Conservation (phyloP, 2,329 filamentous ascomycete species). For the Leptosphaerulina australis region DNA sequence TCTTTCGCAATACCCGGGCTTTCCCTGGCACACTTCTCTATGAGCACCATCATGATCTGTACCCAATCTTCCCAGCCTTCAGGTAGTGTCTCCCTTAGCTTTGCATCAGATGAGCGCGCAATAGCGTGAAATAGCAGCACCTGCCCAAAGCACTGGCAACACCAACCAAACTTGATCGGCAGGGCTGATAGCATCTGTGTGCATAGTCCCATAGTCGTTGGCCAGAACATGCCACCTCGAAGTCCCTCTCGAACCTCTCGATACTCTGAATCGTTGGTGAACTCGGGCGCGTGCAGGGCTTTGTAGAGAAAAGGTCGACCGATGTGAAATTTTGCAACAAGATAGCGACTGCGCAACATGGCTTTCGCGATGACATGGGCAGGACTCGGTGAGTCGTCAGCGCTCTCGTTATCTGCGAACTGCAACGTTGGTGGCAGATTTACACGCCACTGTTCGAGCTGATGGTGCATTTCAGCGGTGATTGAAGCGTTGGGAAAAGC, state of each 20-base stretch:
- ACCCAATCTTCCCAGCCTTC: conserved; percentile 47
- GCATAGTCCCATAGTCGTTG: conserved; percentile 45
- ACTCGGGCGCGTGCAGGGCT: conserved; percentile 41
- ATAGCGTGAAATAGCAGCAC: conserved; percentile 44
- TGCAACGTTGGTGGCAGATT: conserved; percentile 58
- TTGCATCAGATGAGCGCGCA: conserved; percentile 35
- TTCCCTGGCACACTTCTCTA: conserved; percentile 40
- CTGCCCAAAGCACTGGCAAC: conserved; percentile 48
- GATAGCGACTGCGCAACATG: conserved; percentile 48
- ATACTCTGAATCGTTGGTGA: conserved; percentile 42
- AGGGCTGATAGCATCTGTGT: conserved; percentile 45
- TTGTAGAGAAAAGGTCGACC: conserved; percentile 49
- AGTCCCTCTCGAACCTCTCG: conserved; percentile 37
- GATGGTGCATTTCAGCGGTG: conserved; percentile 60
- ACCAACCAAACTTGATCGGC: conserved; percentile 49
- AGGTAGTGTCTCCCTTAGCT: conserved; percentile 41
- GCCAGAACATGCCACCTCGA: conserved; percentile 47
- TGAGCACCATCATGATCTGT: conserved; percentile 44
- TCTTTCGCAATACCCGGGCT: conserved; percentile 47
- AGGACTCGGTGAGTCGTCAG: conserved; percentile 38
- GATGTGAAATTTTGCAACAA: conserved; percentile 48
- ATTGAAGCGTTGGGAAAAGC: conserved; percentile 54
- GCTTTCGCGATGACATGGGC: conserved; percentile 48
- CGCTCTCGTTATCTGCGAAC: conserved; percentile 49
- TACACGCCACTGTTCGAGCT: conserved; percentile 61